A percentile compares a stretch with the other conserved stretches of the same genome.
Conservation (phyloP, 495 filamentous ascomycete species). For the Tuber melanosporum region DNA sequence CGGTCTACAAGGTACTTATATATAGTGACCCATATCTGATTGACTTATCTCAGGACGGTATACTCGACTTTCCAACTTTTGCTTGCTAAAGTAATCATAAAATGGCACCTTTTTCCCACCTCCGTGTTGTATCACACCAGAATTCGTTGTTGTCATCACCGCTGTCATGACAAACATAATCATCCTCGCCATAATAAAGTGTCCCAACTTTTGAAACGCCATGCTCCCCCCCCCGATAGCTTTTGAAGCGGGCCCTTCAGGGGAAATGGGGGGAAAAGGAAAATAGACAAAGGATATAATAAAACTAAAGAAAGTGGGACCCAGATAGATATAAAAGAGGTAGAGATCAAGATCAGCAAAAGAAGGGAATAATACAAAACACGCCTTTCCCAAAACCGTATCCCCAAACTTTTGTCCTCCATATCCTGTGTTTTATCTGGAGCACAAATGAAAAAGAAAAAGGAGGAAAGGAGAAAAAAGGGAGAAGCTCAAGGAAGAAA, state of each 20-base stretch:
- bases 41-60: neutral
- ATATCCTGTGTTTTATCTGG: constrained; percentile 11
- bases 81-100: neutral
- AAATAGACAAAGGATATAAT: neutral
- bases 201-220: neutral
- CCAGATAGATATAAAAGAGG: constrained; percentile 1
- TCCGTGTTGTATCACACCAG: neutral
- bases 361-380: constrained; percentile 9
- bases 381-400: constrained; percentile 8
- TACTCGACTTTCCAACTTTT: neutral
- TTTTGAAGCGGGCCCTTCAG: neutral
- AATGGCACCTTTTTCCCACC: neutral
- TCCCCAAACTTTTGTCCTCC: neutral
- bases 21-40: neutral
- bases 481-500: constrained; percentile 31
- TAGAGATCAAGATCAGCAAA: constrained; percentile 9
- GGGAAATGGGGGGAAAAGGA: neutral
- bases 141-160: neutral
- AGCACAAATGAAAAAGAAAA: constrained; percentile 12
- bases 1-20: neutral
- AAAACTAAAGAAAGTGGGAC: constrained; percentile 3
- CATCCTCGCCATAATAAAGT: neutral
- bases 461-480: constrained; percentile 9
- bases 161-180: neutral
- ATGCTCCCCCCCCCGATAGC: neutral